Conservation (phyloP, 305 asterid species). For the Fraxinus xanthoxyloides region DNA sequence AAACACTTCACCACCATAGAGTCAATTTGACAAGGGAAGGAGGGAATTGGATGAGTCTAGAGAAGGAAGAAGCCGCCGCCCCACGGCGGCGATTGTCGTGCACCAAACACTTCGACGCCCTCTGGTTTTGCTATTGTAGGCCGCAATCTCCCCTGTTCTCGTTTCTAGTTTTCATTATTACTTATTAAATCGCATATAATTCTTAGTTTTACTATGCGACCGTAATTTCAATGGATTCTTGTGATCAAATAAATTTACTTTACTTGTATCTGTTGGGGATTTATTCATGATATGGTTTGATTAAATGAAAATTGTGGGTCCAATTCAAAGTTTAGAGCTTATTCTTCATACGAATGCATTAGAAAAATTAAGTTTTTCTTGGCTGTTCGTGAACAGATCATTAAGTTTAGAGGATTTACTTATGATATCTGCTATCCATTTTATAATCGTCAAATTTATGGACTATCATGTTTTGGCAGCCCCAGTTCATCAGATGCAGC, state of each 20-base stretch:
- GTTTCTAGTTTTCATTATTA: not conserved
- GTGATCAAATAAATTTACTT: not conserved
- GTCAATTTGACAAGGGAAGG: not conserved
- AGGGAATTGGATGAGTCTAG: slow-evolving; percentile 35
- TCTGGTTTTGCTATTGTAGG: slow-evolving; percentile 83
- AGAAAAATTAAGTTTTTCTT: not conserved
- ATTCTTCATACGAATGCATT: not conserved
- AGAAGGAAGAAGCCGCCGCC: slow-evolving; percentile 32
- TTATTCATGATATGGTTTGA: not conserved
- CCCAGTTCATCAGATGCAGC: slow-evolving; percentile 89
- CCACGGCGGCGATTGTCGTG: slow-evolving; percentile 52
- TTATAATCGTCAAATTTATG: slow-evolving; percentile 14
- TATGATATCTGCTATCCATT: not conserved
- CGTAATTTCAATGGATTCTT: not conserved
- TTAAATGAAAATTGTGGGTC: not conserved
- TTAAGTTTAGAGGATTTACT: not conserved
- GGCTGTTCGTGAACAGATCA: not conserved
- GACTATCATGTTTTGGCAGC: slow-evolving; percentile 46
- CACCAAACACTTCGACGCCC: slow-evolving; percentile 60
- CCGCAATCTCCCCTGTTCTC: not conserved
- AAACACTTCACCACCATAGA: not conserved
- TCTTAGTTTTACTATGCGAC: not conserved
- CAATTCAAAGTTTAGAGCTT: not conserved
- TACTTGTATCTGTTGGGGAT: not conserved
- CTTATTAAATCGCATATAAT: not conserved